These are phyloP conservation scores for Pisolithus microcarpus DNA, from an alignment of 768 basidiomycete genomes.

Conservation along the genomic window DNA sequence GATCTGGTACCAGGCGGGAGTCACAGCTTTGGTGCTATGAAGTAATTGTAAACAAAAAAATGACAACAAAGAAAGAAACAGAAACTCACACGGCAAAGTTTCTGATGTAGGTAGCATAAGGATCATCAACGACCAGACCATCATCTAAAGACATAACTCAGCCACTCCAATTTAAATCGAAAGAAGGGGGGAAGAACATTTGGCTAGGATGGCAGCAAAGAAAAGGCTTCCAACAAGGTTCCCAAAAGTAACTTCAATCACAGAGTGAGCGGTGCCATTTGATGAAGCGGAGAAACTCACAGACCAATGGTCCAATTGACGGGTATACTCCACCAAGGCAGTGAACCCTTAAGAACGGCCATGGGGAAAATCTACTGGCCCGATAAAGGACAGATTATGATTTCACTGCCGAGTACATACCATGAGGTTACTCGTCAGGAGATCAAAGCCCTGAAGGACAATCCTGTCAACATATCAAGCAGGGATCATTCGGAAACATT, in stretches of 20 bases:
- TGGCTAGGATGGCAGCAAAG: conserved; percentile 58
- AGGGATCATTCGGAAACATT: neutral
- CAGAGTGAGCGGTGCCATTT: conserved; percentile 3
- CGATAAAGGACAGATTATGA: neutral
- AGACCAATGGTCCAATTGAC: conserved; percentile 65
- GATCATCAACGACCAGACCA: conserved; percentile 51
- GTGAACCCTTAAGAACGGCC: conserved; percentile 50
- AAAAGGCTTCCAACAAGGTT: conserved; percentile 65
- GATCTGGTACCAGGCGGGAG: conserved; percentile 66
- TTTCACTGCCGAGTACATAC: conserved; percentile 25
- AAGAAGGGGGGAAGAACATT: conserved; percentile 37
- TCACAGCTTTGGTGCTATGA: conserved; percentile 51
- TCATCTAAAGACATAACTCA: conserved; percentile 34
- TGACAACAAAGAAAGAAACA: neutral
- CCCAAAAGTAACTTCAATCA: conserved; percentile 54
- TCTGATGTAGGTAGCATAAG: conserved; percentile 48
- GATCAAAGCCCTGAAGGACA: conserved; percentile 60
- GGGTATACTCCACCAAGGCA: conserved; percentile 66
- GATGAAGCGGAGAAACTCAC: conserved; percentile 1
- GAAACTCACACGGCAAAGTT: conserved; percentile 49
- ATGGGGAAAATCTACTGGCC: conserved; percentile 59
- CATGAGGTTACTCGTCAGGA: conserved; percentile 75
- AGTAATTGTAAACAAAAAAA: neutral
- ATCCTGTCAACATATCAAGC: conserved; percentile 41
- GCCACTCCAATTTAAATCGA: neutral